Conservation (phyloP, 164 flowering plant species). For the Kingdonia uniflora region DNA sequence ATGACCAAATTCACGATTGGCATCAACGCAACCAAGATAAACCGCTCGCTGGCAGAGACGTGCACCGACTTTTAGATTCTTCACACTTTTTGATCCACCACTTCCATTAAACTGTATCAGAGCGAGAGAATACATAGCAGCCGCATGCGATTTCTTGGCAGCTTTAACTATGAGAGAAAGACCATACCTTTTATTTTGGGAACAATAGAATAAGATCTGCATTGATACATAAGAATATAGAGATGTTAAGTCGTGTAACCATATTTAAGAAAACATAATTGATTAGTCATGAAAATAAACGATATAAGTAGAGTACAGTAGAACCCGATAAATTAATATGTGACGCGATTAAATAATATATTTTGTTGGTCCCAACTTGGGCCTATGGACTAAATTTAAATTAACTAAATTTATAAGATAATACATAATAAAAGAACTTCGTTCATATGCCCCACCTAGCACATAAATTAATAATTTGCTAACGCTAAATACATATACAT, state of each 20-base stretch:
- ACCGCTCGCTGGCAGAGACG: slow-evolving; percentile 71
- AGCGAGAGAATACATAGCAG: slow-evolving; percentile 66
- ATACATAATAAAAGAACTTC: no score
- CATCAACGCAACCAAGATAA: slow-evolving; percentile 62
- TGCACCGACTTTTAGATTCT: slow-evolving; percentile 64
- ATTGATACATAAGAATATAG: background rate
- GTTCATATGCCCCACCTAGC: no score
- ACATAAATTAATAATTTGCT: no score
- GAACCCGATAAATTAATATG: background rate
- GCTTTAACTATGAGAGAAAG: slow-evolving; percentile 79
- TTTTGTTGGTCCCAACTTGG: no score
- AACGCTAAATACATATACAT: no score
- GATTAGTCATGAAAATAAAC: background rate
- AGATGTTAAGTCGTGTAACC: no score
- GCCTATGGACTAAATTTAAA: no score
- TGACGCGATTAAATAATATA: no score
- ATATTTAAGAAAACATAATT: no score
- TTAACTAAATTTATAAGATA: no score
- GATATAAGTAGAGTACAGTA: background rate
- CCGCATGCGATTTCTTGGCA: slow-evolving; percentile 59
- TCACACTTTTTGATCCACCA: slow-evolving; percentile 53
- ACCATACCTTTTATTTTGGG: slow-evolving; percentile 49
- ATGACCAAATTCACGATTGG: slow-evolving; percentile 71
- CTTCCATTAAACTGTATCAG: slow-evolving; percentile 91
- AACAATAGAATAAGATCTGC: slow-evolving; percentile 75